phyloP scores from a whole-genome alignment of 169 alveolate genomes.

The Besnoitia besnoiti region DNA sequence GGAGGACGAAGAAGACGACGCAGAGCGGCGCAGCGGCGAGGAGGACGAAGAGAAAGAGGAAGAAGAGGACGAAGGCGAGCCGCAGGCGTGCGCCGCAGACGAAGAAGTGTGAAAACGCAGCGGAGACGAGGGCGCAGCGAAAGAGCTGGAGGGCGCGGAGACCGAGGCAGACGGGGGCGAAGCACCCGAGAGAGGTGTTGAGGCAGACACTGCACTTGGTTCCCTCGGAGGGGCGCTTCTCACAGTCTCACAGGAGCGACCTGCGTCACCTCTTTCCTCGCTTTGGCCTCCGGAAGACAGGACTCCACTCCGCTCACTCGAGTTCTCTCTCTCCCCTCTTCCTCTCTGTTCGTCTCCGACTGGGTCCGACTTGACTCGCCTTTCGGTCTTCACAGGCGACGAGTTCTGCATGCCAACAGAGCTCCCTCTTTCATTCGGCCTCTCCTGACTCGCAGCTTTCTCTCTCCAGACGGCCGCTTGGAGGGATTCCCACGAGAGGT shows the following conservation, averaged over 20 bases:
- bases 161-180: no score
- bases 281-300: not conserved
- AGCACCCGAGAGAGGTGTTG: no score
- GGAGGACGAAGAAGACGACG: not conserved
- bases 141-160: no score
- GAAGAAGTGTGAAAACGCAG: not conserved
- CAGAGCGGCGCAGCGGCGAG: not conserved
- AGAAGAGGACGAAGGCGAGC: not conserved
- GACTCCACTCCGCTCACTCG: not conserved
- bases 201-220: no score
- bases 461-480: not conserved
- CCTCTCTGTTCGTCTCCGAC: not conserved
- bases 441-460: no score
- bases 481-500: not conserved
- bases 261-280: not conserved
- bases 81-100: not conserved
- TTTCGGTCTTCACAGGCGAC: not conserved
- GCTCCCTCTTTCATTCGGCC: not conserved
- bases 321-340: not conserved
- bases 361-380: not conserved
- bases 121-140: not conserved
- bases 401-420: not conserved
- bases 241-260: no score
- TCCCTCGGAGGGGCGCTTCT: no score
- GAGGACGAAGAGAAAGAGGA: not conserved